Conservation (phyloP, 23 red algal genomes). For the Pyropia yezoensis region DNA sequence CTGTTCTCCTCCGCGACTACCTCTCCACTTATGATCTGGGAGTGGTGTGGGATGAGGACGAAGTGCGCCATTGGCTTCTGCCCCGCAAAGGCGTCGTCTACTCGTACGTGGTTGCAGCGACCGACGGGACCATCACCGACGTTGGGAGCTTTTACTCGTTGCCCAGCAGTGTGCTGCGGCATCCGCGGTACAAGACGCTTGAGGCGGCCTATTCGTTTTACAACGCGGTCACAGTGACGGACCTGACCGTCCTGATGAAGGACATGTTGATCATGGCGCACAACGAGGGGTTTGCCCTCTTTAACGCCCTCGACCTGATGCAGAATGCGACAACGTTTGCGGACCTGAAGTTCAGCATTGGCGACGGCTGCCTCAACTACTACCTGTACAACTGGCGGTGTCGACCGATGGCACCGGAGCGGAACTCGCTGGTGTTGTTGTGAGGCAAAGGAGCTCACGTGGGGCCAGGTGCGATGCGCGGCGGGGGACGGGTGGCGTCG, state of each 20-base stretch:
- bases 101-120: slow-evolving; percentile 58
- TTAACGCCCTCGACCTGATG: slow-evolving; percentile 90
- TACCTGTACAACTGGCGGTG: slow-evolving; percentile 97
- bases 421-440: slow-evolving; percentile 58
- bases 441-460: background rate
- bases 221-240: slow-evolving; percentile 26
- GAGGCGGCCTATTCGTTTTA: slow-evolving; percentile 93
- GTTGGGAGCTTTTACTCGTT: slow-evolving; percentile 81
- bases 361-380: slow-evolving; percentile 85
- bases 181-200: slow-evolving; percentile 55
- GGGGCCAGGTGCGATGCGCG: too few species aligned
- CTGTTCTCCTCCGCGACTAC: slow-evolving; percentile 33
- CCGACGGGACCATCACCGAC: slow-evolving; percentile 60
- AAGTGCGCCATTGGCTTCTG: slow-evolving; percentile 84
- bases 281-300: slow-evolving; percentile 77
- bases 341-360: slow-evolving; percentile 68
- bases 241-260: slow-evolving; percentile 49
- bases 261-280: slow-evolving; percentile 75
- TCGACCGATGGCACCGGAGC: slow-evolving; percentile 39
- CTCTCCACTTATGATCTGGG: slow-evolving; percentile 33
- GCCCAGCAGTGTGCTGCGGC: slow-evolving; percentile 73
- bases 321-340: slow-evolving; percentile 66
- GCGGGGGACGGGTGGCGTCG: too few species aligned
- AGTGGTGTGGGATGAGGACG: slow-evolving; percentile 35
- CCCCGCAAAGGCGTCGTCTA: slow-evolving; percentile 76